phyloP scores from a whole-genome alignment of 306 rosid species.

The Luffa aegyptiaca region DNA sequence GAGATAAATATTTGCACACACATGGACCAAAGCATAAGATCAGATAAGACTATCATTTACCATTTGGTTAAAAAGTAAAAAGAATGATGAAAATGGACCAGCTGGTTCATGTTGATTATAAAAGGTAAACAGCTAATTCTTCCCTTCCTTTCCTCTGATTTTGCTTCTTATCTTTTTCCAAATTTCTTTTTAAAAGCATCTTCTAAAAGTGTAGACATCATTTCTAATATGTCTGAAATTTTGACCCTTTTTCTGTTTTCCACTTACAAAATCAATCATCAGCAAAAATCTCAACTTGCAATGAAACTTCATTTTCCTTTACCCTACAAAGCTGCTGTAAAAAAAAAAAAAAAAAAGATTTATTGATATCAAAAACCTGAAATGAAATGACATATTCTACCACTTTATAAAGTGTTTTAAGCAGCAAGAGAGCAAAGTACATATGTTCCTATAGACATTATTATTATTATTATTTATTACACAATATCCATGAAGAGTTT shows the following conservation, averaged over 20 bases:
- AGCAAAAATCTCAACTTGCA: neutral
- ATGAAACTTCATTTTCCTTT: neutral
- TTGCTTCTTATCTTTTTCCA: neutral
- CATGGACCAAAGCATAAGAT: neutral
- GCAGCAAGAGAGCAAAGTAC: neutral
- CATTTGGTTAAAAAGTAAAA: neutral
- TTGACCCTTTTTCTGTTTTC: neutral
- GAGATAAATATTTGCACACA: neutral
- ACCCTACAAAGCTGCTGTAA: conserved; percentile 3
- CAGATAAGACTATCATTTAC: neutral
- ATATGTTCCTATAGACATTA: neutral
- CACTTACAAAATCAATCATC: conserved; percentile 4
- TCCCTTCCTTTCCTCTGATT: neutral
- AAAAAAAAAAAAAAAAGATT: neutral
- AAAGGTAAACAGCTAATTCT: neutral
- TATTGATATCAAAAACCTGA: neutral
- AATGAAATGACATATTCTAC: neutral
- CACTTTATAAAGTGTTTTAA: neutral
- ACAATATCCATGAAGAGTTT: neutral
- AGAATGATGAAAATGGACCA: neutral
- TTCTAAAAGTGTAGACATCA: neutral
- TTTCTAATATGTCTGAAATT: neutral
- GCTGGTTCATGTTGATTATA: neutral
- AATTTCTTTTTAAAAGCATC: neutral
- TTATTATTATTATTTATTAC: neutral